Percentiles rank a stretch among this genome's conserved stretches.
Evolutionary conservation across 352 stramenopile species (phyloP).

Genomic region (Chrysophaeum taylorii): DNA sequence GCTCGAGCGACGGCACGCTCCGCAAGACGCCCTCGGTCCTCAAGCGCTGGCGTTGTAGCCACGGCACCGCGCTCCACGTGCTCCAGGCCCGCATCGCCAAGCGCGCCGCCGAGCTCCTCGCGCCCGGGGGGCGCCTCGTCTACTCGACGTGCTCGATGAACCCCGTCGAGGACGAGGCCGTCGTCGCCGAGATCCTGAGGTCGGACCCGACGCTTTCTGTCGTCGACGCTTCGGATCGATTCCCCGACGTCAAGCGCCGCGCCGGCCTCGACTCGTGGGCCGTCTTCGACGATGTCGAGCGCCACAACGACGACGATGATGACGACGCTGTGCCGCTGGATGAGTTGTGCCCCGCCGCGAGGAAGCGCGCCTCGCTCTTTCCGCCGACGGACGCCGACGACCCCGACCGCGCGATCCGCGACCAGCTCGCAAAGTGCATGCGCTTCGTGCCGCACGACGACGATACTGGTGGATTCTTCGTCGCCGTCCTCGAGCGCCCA

Average conservation of each 20-base stretch:
- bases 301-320: conserved; percentile 47
- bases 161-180: conserved; percentile 96
- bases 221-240: conserved; percentile 54
- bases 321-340: conserved; percentile 33
- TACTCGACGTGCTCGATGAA: conserved; percentile 88
- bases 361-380: conserved; percentile 10
- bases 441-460: conserved; percentile 93
- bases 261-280: conserved; percentile 80
- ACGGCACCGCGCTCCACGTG: conserved; percentile 76
- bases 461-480: conserved; percentile 98
- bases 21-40: conserved; percentile 94
- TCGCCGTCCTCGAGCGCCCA: conserved; percentile 90
- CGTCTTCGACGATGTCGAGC: conserved; percentile 69
- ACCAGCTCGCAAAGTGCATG: conserved; percentile 81
- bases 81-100: conserved; percentile 89
- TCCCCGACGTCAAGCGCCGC: conserved; percentile 65
- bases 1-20: conserved; percentile 92
- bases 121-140: conserved; percentile 47
- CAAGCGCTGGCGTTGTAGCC: conserved; percentile 79
- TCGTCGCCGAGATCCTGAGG: conserved; percentile 89
- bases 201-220: conserved; percentile 71
- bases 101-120: conserved; percentile 74
- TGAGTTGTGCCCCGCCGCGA: conserved; percentile 43
- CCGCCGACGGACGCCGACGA: neutral
- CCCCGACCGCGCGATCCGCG: neutral